Percentiles rank a stretch among this genome's conserved stretches.
Conservation (phyloP, 805 yeast genomes). For the Kregervanrija fluxuum region DNA sequence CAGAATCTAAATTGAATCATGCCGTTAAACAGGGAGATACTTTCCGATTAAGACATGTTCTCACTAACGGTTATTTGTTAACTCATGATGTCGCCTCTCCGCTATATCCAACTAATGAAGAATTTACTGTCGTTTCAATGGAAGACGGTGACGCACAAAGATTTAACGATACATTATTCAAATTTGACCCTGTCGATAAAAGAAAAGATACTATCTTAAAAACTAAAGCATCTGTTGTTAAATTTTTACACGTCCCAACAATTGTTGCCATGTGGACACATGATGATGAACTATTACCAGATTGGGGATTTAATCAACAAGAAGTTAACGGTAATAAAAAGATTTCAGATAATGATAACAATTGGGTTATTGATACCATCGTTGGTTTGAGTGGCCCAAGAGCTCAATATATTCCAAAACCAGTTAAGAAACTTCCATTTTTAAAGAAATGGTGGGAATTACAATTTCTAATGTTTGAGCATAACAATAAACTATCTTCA, state of each 20-base stretch:
- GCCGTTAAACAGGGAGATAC: slow-evolving; percentile 64
- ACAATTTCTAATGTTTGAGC: slow-evolving; percentile 83
- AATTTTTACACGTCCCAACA: slow-evolving; percentile 75
- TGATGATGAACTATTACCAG: slow-evolving; percentile 76
- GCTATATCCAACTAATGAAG: slow-evolving; percentile 84
- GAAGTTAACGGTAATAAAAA: slow-evolving; percentile 95
- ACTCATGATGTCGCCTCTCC: slow-evolving; percentile 98
- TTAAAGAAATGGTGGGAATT: slow-evolving; percentile 83
- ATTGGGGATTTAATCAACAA: slow-evolving; percentile 88
- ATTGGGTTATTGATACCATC: slow-evolving; percentile 73
- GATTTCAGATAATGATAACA: slow-evolving; percentile 53
- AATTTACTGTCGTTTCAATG: slow-evolving; percentile 65
- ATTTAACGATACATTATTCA: slow-evolving; percentile 73
- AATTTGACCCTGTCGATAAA: slow-evolving; percentile 54
- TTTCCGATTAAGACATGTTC: slow-evolving; percentile 74
- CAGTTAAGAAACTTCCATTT: slow-evolving; percentile 59
- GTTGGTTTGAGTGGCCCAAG: slow-evolving; percentile 59
- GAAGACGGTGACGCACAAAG: slow-evolving; percentile 47
- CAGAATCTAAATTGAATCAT: slow-evolving; percentile 32
- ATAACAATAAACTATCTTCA: slow-evolving; percentile 78
- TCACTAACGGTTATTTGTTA: slow-evolving; percentile 69
- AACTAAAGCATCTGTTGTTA: slow-evolving; percentile 64
- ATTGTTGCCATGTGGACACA: slow-evolving; percentile 94
- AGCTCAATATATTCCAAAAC: slow-evolving; percentile 55
- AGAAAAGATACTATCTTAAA: slow-evolving; percentile 45